phyloP scores from a whole-genome alignment of 1,284 basidiomycete species.

The Erythrobasidium hasegawianum region DNA sequence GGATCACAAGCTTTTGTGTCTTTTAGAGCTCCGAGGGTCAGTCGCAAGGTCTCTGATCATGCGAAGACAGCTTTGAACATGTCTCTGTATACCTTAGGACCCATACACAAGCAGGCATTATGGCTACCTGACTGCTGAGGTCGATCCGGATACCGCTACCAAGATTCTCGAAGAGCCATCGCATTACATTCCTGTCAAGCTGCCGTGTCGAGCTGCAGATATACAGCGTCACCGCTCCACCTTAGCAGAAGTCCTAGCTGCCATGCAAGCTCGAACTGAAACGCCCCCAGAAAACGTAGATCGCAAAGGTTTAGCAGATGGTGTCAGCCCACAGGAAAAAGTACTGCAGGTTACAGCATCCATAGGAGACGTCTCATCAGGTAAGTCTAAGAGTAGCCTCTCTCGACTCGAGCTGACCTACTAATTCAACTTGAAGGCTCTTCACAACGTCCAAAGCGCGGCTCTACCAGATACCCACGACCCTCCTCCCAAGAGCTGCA shows the following conservation, averaged over 20 bases:
- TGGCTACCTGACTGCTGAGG: slow-evolving; percentile 19
- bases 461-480: background rate
- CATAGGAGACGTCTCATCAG: no score
- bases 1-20: slow-evolving; percentile 14
- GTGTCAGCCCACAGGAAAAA: background rate
- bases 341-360: background rate
- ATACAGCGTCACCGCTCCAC: background rate
- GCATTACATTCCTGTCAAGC: slow-evolving; percentile 16
- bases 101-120: slow-evolving; percentile 19
- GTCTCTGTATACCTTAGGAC: slow-evolving; percentile 4
- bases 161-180: background rate
- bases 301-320: background rate
- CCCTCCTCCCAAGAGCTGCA: slow-evolving; percentile 1
- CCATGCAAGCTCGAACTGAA: background rate
- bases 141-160: background rate
- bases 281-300: no score
- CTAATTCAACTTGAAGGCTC: no score
- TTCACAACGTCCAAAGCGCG: no score
- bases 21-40: slow-evolving; percentile 9
- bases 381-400: no score
- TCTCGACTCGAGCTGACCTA: no score
- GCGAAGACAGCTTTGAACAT: background rate
- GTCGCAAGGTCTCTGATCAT: background rate
- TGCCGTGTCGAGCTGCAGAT: background rate
- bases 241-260: background rate